phyloP scores from a whole-genome alignment of 345 rosid species.

The Bruguiera parviflora region DNA sequence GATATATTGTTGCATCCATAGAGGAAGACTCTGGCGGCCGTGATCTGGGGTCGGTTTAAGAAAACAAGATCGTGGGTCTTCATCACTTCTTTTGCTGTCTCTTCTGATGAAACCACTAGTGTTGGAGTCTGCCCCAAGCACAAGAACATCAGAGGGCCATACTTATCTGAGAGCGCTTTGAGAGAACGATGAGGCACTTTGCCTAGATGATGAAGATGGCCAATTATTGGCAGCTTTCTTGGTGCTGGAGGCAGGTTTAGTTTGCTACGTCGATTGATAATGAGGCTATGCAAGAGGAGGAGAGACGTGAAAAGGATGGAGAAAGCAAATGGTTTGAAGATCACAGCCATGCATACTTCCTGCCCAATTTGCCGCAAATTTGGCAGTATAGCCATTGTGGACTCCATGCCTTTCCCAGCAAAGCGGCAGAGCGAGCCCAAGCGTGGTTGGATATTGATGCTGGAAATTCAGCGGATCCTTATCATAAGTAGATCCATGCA shows the following conservation, averaged over 20 bases:
- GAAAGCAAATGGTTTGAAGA: too few relatives aligned
- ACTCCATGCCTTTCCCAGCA: too few relatives aligned
- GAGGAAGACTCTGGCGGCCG: conserved; percentile 9
- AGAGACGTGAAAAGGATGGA: not conserved
- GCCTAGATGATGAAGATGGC: conserved; percentile 26
- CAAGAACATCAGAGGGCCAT: conserved; percentile 24
- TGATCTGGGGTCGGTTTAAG: conserved; percentile 8
- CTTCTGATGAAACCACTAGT: conserved; percentile 23
- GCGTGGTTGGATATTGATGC: too few relatives aligned
- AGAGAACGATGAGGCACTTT: conserved; percentile 14
- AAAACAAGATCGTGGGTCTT: conserved; percentile 22
- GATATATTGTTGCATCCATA: conserved; percentile 14
- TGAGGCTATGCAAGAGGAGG: not conserved
- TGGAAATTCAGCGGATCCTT: too few relatives aligned
- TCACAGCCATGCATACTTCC: too few relatives aligned
- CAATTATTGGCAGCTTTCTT: conserved; percentile 20
- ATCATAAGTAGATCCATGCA: too few relatives aligned
- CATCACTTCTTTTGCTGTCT: conserved; percentile 14
- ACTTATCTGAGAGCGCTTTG: conserved; percentile 5
- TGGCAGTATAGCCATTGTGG: too few relatives aligned
- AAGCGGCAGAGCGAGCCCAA: too few relatives aligned
- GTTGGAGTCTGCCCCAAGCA: conserved; percentile 16
- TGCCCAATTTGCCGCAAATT: too few relatives aligned
- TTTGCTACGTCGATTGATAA: not conserved
- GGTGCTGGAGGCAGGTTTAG: conserved; percentile 23